Base-by-base conservation (phyloP, 805 yeast species). In the Wickerhamiella alocasiicola region DNA sequence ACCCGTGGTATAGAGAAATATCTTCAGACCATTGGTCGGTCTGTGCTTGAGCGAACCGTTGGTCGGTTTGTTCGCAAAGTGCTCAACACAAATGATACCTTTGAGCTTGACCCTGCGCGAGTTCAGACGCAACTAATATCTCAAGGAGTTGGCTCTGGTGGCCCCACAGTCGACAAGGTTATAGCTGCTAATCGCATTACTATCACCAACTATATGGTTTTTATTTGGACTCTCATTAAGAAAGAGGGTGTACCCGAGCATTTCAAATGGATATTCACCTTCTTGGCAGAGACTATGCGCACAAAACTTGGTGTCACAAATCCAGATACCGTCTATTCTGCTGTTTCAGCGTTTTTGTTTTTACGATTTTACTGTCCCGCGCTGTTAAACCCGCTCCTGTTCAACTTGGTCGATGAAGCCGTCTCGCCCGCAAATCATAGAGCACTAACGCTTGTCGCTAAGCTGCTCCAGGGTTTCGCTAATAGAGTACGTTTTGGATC, bases 351-450 rank as follows among this genome's bases (percentile, higher is more conserved):
- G 1, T 81, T 91, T 52, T 62, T 88, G 9, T 91, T 88, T 55
- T 61, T 88, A 45, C 65, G 95, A 45, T 82, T 78, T 57, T 71
- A 85, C 48, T 85, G 95, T 52, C 97, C 98, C 0, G 94, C 95
- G 0, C 71, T 88, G 21, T 61, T 91, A 54, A 87, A 84, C 52
- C 98, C 98, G 0, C 84, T 83, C 52, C 59, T 87, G 36, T 85
- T 84, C 56, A 76, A 77, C 45, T 63, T 91, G 37, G 72, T 83
- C 0, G 68, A 72, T 39, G 66, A 71, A 27, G 88, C 81, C 49
- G 83, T 84, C 44, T 68, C 76, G 6, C 83, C 85, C 2, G 66
- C 67, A 9, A 67, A 76, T 2, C 87, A 84, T 48, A 67, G 94
- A 44, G 80, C 94, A 0, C 60, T 88, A 34, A 84, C 94, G 0